phyloP scores from a whole-genome alignment of 116 monocot species.

The Zostera marina region DNA sequence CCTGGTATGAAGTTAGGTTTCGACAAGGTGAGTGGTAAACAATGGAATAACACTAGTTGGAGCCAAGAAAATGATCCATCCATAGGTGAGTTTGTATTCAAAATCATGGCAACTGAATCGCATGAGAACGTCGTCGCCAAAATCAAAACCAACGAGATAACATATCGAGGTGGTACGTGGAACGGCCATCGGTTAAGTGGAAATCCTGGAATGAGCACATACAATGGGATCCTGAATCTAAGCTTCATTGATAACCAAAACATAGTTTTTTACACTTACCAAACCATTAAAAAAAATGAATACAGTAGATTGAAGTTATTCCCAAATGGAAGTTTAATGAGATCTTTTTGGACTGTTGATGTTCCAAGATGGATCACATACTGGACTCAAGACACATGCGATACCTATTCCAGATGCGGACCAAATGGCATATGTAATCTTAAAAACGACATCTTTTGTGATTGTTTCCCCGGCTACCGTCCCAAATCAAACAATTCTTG shows the following conservation, averaged over 20 bases:
- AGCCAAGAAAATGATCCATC: slow-evolving; percentile 7
- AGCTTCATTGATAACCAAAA: not conserved
- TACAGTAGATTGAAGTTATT: too few species aligned
- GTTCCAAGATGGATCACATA: too few species aligned
- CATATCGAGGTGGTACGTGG: slow-evolving; percentile 12
- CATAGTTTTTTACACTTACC: not conserved
- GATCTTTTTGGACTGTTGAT: too few species aligned
- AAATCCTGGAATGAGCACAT: not conserved
- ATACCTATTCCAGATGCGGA: too few species aligned
- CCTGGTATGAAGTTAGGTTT: slow-evolving; percentile 25
- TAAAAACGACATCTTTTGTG: too few species aligned
- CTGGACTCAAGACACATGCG: too few species aligned
- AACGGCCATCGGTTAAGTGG: slow-evolving; percentile 11
- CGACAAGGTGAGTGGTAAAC: slow-evolving; percentile 7
- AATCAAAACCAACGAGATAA: not conserved
- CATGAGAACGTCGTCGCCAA: not conserved
- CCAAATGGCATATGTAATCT: too few species aligned
- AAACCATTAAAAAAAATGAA: not conserved
- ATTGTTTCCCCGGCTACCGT: too few species aligned
- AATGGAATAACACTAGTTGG: slow-evolving; percentile 11
- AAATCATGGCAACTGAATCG: not conserved
- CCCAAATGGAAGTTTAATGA: too few species aligned
- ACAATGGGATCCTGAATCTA: not conserved
- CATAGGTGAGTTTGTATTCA: slow-evolving; percentile 5
- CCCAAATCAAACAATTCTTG: too few species aligned